Evolutionary conservation across 305 asterid genomes (phyloP).

Genomic region (Fraxinus sp.): DNA sequence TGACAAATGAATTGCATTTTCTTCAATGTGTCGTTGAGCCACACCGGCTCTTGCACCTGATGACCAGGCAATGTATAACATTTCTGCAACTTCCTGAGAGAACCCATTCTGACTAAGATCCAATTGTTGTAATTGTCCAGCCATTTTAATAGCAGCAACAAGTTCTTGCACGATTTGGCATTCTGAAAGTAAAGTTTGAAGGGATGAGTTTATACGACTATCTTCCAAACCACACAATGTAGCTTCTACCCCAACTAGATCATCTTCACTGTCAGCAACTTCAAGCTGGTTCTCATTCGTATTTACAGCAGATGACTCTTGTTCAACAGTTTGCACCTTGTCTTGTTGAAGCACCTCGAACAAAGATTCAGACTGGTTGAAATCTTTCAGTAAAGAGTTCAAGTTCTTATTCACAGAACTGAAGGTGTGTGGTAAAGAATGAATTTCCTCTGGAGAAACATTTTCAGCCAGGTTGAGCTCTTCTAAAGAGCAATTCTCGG

Average conservation of each 20-base stretch:
- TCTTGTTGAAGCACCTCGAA: slow-evolving; percentile 18
- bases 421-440: slow-evolving; percentile 23
- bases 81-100: slow-evolving; percentile 36
- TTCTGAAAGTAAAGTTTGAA: slow-evolving; percentile 21
- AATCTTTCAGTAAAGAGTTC: slow-evolving; percentile 21
- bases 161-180: slow-evolving; percentile 44
- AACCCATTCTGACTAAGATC: slow-evolving; percentile 71
- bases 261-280: slow-evolving; percentile 86
- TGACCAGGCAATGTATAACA: slow-evolving; percentile 56
- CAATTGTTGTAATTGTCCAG: slow-evolving; percentile 44
- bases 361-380: slow-evolving; percentile 5
- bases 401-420: slow-evolving; percentile 24
- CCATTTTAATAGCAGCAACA: slow-evolving; percentile 38
- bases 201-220: slow-evolving; percentile 19
- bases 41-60: slow-evolving; percentile 50
- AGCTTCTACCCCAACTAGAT: slow-evolving; percentile 29
- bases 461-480: slow-evolving; percentile 88
- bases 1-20: slow-evolving; percentile 51
- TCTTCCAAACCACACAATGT: slow-evolving; percentile 26
- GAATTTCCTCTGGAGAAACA: slow-evolving; percentile 36
- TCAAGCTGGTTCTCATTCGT: slow-evolving; percentile 39
- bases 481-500: slow-evolving; percentile 53
- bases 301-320: slow-evolving; percentile 24
- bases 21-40: slow-evolving; percentile 52
- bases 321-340: slow-evolving; percentile 23